Conservation (phyloP, 202 grass and related monocot species). For the Setaria italica region DNA sequence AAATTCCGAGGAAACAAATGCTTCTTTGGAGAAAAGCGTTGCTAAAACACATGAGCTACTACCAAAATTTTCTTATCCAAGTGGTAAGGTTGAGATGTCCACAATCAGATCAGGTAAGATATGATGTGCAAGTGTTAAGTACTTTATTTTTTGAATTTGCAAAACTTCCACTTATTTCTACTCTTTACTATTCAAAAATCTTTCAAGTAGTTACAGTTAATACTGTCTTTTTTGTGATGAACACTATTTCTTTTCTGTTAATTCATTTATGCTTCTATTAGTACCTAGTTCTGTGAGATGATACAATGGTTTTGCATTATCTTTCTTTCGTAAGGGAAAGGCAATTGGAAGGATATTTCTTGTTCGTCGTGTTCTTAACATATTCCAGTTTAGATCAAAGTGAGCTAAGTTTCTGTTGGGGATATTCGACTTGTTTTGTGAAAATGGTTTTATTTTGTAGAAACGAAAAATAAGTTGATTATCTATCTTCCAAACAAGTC, state of each 20-base stretch:
- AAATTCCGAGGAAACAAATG: slow-evolving; percentile 8
- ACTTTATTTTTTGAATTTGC: not conserved
- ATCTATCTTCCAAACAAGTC: slow-evolving; percentile 16
- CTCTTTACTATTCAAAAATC: not conserved
- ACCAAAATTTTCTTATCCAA: slow-evolving; percentile 22
- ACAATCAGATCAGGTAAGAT: slow-evolving; percentile 46
- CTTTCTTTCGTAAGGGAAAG: not conserved
- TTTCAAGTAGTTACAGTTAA: not conserved
- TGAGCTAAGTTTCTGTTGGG: not conserved
- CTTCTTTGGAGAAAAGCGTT: slow-evolving; percentile 39
- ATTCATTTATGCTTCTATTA: not conserved
- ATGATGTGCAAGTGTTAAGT: slow-evolving; percentile 6
- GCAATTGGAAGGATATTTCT: not conserved
- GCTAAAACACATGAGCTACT: slow-evolving; percentile 21
- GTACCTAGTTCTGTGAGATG: not conserved
- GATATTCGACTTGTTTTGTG: not conserved
- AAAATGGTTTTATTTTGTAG: not conserved
- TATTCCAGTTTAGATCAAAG: not conserved
- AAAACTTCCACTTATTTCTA: not conserved
- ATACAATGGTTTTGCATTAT: not conserved
- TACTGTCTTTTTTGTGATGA: not conserved
- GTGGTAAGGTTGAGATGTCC: slow-evolving; percentile 29
- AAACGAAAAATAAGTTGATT: not conserved
- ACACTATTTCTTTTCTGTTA: not conserved
- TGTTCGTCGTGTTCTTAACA: not conserved